Percentiles rank a stretch among this genome's conserved stretches.
phyloP scores from a whole-genome alignment of 108 stramenopile genomes.

The Cyclotella baltica region DNA sequence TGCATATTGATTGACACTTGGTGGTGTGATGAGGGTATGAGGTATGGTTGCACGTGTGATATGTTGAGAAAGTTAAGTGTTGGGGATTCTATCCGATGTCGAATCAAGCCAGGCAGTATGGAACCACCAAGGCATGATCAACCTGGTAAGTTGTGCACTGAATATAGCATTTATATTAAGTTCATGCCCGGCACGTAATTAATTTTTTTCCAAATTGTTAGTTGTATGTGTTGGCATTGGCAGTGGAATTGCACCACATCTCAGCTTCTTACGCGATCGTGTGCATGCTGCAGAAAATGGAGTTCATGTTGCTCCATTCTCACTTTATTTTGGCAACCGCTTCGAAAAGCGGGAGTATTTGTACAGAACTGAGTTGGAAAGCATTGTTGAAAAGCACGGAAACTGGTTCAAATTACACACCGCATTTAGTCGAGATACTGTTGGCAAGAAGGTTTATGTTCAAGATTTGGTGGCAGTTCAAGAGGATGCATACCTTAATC shows the following conservation, averaged over 20 bases:
- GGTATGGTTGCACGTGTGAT: slow-evolving; percentile 61
- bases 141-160: slow-evolving; percentile 25
- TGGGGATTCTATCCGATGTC: slow-evolving; percentile 60
- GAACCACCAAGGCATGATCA: slow-evolving; percentile 62
- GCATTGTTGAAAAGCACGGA: slow-evolving; percentile 51
- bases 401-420: slow-evolving; percentile 77
- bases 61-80: slow-evolving; percentile 59
- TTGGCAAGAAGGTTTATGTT: slow-evolving; percentile 87
- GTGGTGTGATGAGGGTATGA: slow-evolving; percentile 66
- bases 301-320: slow-evolving; percentile 61
- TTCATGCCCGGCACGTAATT: background rate
- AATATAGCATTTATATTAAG: background rate
- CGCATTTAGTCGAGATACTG: slow-evolving; percentile 87
- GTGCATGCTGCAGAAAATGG: slow-evolving; percentile 61
- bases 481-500: slow-evolving; percentile 55
- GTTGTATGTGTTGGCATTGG: slow-evolving; percentile 90
- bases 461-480: slow-evolving; percentile 81
- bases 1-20: slow-evolving; percentile 67
- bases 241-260: slow-evolving; percentile 91
- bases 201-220: background rate
- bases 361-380: slow-evolving; percentile 81
- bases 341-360: slow-evolving; percentile 78
- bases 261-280: slow-evolving; percentile 87
- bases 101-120: slow-evolving; percentile 72
- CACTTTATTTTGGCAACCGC: slow-evolving; percentile 92